Evolutionary conservation across 768 basidiomycete species (phyloP).

Genomic region (Crassisporium funariophilum): DNA sequence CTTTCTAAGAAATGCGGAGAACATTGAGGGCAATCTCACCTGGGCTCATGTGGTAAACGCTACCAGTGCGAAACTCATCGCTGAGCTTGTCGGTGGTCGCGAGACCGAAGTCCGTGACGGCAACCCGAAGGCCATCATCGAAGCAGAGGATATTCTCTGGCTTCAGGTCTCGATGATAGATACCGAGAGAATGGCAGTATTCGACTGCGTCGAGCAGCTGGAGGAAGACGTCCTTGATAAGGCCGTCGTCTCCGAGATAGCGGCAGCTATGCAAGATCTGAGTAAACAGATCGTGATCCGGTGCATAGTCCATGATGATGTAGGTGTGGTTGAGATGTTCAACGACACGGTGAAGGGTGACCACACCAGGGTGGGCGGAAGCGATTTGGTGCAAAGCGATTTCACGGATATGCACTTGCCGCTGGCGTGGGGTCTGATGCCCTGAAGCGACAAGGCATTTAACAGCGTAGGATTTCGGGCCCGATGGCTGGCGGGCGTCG

Average conservation of each 20-base stretch:
- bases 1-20: conserved; percentile 5
- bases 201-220: conserved; percentile 95
- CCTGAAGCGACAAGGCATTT: conserved; percentile 81
- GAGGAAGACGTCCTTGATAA: conserved; percentile 92
- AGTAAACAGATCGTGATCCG: conserved; percentile 94
- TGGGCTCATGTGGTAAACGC: conserved; percentile 97
- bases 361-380: conserved; percentile 80
- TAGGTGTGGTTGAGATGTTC: conserved; percentile 85
- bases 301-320: conserved; percentile 94
- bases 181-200: conserved; percentile 90
- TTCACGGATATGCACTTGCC: conserved; percentile 88
- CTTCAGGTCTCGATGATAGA: conserved; percentile 98
- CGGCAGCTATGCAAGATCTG: conserved; percentile 84
- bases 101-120: conserved; percentile 95
- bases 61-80: conserved; percentile 92
- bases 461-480: conserved; percentile 76
- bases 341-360: conserved; percentile 89
- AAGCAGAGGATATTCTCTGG: conserved; percentile 95
- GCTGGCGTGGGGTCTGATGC: conserved; percentile 56
- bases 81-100: conserved; percentile 88
- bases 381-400: conserved; percentile 84
- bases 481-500: conserved; percentile 53
- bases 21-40: conserved; percentile 45
- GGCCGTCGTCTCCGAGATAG: conserved; percentile 84
- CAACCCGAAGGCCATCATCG: conserved; percentile 76